phyloP scores from a whole-genome alignment of 305 asterid species.

The Fraxinus floribunda region DNA sequence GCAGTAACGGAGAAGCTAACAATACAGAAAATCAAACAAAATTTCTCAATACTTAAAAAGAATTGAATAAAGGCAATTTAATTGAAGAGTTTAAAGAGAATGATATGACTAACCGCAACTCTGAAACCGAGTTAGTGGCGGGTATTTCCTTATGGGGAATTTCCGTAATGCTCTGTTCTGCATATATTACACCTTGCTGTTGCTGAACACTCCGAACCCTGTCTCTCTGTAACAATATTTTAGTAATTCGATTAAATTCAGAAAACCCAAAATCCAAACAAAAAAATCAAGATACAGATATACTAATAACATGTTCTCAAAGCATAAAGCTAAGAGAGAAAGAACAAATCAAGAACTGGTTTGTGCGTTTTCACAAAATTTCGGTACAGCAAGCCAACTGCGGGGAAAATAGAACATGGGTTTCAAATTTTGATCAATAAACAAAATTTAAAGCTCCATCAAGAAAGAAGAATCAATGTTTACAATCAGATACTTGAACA shows the following conservation, averaged over 20 bases:
- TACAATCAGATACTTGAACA: neutral
- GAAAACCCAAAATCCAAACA: neutral
- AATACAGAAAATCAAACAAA: slow-evolving; percentile 4
- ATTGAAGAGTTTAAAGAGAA: slow-evolving; percentile 3
- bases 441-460: neutral
- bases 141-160: slow-evolving; percentile 15
- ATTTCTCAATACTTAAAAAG: neutral
- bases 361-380: neutral
- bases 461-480: neutral
- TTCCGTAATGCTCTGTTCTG: slow-evolving; percentile 29
- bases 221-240: slow-evolving; percentile 30
- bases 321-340: neutral
- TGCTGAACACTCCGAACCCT: slow-evolving; percentile 17
- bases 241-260: neutral
- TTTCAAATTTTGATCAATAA: neutral
- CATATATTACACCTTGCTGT: slow-evolving; percentile 16
- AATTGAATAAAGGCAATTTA: neutral
- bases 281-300: neutral
- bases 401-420: neutral
- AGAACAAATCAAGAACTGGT: neutral
- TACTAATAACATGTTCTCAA: neutral
- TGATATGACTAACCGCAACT: slow-evolving; percentile 45
- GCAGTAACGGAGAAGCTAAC: neutral
- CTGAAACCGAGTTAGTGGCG: slow-evolving; percentile 32
- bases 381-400: neutral